A percentile compares a stretch with the other conserved stretches of the same genome.
Conservation (phyloP, 257 asterid genomes). For the Solanum lycopersicoides region DNA sequence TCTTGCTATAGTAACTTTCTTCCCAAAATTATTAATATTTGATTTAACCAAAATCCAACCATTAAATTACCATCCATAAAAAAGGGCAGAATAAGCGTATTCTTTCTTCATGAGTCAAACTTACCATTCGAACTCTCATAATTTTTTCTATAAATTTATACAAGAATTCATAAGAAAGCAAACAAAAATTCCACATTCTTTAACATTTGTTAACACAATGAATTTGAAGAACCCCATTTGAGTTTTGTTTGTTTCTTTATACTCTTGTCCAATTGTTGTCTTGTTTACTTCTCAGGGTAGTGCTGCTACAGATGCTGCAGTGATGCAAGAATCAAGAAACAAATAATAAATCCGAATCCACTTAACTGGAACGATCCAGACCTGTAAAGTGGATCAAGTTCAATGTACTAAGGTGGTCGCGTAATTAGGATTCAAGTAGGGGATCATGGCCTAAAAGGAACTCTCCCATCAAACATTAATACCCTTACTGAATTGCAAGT, state of each 20-base stretch:
- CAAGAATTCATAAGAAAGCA: neutral
- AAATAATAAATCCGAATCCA: constrained; percentile 12
- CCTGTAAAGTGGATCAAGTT: constrained; percentile 10
- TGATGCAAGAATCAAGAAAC: constrained; percentile 13
- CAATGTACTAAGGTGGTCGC: constrained; percentile 4
- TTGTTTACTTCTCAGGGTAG: constrained; percentile 2
- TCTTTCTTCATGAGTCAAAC: neutral
- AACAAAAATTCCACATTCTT: neutral
- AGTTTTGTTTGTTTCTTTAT: neutral
- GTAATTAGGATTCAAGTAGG: constrained; percentile 67
- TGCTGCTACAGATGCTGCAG: constrained; percentile 17
- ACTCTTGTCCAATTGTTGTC: neutral
- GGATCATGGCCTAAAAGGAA: constrained; percentile 29
- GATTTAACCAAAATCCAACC: neutral
- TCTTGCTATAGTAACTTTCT: neutral
- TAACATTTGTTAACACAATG: neutral
- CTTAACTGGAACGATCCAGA: constrained; percentile 18
- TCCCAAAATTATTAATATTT: neutral
- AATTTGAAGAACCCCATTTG: constrained; percentile 7
- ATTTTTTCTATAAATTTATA: neutral
- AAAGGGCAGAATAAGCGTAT: neutral
- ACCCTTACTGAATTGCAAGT: constrained; percentile 32
- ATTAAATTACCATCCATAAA: neutral
- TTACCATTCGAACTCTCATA: neutral
- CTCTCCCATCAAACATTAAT: constrained; percentile 41